Evolutionary conservation across 768 basidiomycete species (phyloP).

Genomic region (Clitopilus hobsonii): DNA sequence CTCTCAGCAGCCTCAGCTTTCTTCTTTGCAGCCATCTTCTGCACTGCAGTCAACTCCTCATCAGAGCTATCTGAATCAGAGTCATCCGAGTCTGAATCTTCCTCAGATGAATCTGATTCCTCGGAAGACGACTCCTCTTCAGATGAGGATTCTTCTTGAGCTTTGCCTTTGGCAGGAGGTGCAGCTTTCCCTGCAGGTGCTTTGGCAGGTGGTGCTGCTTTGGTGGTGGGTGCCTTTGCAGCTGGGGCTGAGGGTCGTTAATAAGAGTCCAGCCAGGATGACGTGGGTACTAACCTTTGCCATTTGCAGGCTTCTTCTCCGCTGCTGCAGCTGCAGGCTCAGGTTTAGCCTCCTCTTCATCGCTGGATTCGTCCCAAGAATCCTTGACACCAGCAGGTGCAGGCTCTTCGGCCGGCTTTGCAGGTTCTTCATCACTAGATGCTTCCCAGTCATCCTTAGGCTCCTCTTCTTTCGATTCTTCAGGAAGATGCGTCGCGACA

Average conservation of each 20-base stretch:
- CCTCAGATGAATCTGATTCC: constrained; percentile 43
- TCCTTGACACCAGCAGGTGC: constrained; percentile 11
- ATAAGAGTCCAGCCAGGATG: background rate
- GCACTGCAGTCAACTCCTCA: constrained; percentile 62
- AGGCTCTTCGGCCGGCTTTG: constrained; percentile 25
- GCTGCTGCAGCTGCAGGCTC: constrained; percentile 10
- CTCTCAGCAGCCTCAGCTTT: constrained; percentile 86
- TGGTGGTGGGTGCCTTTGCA: constrained; percentile 20
- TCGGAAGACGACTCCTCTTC: constrained; percentile 29
- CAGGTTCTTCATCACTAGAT: constrained; percentile 17
- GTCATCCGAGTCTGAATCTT: constrained; percentile 41
- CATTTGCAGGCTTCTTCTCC: constrained; percentile 2
- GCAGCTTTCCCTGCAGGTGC: constrained; percentile 16
- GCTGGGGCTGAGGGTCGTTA: constrained; percentile 13
- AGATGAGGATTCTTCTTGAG: constrained; percentile 8
- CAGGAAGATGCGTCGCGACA: background rate
- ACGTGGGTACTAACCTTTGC: background rate
- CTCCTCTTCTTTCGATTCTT: constrained; percentile 11
- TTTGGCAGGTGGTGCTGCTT: constrained; percentile 15
- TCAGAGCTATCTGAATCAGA: constrained; percentile 46
- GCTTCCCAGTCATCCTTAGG: constrained; percentile 37
- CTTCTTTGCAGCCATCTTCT: constrained; percentile 61
- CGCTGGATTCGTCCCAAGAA: constrained; percentile 68
- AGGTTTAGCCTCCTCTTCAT: constrained; percentile 40
- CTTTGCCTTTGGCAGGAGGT: constrained; percentile 10